A percentile compares a stretch with the other conserved stretches of the same genome.
Conservation (phyloP, 306 rosid genomes). For the Rosa lucieae region DNA sequence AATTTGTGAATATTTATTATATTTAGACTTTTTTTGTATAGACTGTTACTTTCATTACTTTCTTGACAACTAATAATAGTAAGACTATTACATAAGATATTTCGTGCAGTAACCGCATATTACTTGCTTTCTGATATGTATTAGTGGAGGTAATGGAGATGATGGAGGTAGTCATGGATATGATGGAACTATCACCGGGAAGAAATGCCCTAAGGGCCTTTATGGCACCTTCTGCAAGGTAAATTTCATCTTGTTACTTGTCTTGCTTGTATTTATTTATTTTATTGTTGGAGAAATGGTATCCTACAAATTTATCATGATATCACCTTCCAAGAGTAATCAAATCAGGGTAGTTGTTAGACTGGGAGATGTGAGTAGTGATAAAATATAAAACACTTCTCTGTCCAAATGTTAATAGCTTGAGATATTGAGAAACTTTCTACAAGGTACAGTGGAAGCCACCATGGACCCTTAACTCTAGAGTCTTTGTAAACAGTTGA, state of each 20-base stretch:
- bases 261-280: not conserved
- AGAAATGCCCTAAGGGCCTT: conserved; percentile 92
- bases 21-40: not conserved
- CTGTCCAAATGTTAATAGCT: not conserved
- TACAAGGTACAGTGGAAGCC: not conserved
- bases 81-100: not conserved
- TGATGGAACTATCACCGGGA: conserved; percentile 81
- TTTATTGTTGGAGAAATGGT: not conserved
- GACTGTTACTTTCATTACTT: not conserved
- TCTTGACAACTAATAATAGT: not conserved
- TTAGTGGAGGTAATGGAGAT: conserved; percentile 90
- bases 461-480: not conserved
- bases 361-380: not conserved
- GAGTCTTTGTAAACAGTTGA: not conserved
- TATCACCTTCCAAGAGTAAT: not conserved
- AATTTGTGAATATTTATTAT: not conserved
- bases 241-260: conserved; percentile 29
- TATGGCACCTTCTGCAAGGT: conserved; percentile 87
- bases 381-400: not conserved
- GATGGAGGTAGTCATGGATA: conserved; percentile 70
- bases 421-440: not conserved
- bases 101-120: conserved; percentile 14
- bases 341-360: not conserved
- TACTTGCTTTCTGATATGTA: conserved; percentile 36
- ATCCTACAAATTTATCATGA: not conserved